phyloP scores from a whole-genome alignment of 2,329 filamentous ascomycete genomes.

The Paradendryphiella salina region DNA sequence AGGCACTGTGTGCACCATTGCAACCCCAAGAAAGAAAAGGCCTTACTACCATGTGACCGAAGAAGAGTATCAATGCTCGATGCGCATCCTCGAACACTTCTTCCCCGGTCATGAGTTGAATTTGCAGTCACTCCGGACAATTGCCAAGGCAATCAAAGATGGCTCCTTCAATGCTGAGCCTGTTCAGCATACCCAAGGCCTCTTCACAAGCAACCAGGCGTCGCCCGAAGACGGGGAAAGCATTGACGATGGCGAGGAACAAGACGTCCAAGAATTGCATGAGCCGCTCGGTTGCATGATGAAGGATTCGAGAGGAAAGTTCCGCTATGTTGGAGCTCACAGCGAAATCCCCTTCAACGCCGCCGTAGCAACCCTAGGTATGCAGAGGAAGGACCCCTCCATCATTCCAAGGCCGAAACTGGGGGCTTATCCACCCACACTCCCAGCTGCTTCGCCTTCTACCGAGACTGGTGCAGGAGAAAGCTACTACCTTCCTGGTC shows the following conservation, averaged over 20 bases:
- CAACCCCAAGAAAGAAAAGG: constrained; percentile 43
- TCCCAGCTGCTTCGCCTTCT: constrained; percentile 26
- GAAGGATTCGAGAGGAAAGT: constrained; percentile 42
- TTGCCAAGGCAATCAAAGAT: constrained; percentile 41
- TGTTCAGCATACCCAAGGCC: constrained; percentile 28
- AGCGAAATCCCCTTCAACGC: constrained; percentile 47
- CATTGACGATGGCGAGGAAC: constrained; percentile 34
- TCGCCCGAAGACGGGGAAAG: constrained; percentile 32
- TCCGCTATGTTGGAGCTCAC: constrained; percentile 43
- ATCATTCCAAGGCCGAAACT: constrained; percentile 40
- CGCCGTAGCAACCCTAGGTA: constrained; percentile 40
- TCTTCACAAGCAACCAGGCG: constrained; percentile 26
- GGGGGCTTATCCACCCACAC: constrained; percentile 38
- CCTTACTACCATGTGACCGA: constrained; percentile 48
- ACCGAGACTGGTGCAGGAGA: constrained; percentile 25
- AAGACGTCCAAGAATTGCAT: constrained; percentile 42
- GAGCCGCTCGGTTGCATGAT: constrained; percentile 46
- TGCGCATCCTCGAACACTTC: constrained; percentile 45
- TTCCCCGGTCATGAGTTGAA: constrained; percentile 45
- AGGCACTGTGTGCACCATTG: constrained; percentile 42
- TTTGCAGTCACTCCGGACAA: constrained; percentile 38
- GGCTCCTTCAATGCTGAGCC: constrained; percentile 34
- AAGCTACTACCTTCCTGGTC: constrained; percentile 36
- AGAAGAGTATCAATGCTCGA: constrained; percentile 46
- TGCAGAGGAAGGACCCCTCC: constrained; percentile 22